Percentiles rank a stretch among this genome's conserved stretches.
These are phyloP conservation scores for Asterophora lycoperdoides DNA, from an alignment of 768 basidiomycete species.

Conservation along the genomic window DNA sequence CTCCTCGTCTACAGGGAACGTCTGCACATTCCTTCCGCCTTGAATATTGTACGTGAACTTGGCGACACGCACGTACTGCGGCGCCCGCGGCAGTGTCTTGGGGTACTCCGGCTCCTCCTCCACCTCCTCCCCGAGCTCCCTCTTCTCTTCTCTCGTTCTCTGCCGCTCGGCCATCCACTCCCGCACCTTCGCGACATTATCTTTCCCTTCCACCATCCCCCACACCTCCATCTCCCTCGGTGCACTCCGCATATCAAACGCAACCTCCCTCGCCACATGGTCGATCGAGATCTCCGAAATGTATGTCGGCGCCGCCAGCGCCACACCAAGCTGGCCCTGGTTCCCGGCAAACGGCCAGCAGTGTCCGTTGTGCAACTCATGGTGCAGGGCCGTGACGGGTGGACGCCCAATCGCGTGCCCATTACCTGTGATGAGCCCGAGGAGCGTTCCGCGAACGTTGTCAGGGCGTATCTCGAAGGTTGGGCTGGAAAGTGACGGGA, in stretches of 20 bases:
- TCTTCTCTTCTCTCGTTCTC: conserved; percentile 28
- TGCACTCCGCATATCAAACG: conserved; percentile 75
- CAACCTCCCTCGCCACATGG: conserved; percentile 80
- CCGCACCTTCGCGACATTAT: conserved; percentile 59
- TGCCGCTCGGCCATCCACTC: conserved; percentile 50
- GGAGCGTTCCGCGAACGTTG: conserved; percentile 42
- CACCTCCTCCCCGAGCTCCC: conserved; percentile 26
- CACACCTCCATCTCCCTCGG: conserved; percentile 88
- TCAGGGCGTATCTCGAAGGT: conserved; percentile 65
- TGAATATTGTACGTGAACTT: conserved; percentile 63
- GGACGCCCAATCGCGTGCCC: conserved; percentile 68
- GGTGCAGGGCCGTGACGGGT: conserved; percentile 84
- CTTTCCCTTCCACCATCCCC: conserved; percentile 79
- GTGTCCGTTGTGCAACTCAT: conserved; percentile 74
- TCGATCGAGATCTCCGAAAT: conserved; percentile 83
- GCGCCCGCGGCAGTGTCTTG: conserved; percentile 39
- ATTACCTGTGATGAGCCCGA: conserved; percentile 57
- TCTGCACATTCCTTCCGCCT: conserved; percentile 63
- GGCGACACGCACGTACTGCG: conserved; percentile 61
- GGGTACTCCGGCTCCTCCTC: conserved; percentile 42
- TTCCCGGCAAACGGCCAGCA: conserved; percentile 92
- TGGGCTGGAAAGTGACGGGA: conserved; percentile 80
- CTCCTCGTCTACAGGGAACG: conserved; percentile 68
- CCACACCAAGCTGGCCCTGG: conserved; percentile 79
- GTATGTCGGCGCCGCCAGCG: conserved; percentile 67